Evolutionary conservation across 352 stramenopile genomes (phyloP).

Genomic region (Thalassiosira hispida): DNA sequence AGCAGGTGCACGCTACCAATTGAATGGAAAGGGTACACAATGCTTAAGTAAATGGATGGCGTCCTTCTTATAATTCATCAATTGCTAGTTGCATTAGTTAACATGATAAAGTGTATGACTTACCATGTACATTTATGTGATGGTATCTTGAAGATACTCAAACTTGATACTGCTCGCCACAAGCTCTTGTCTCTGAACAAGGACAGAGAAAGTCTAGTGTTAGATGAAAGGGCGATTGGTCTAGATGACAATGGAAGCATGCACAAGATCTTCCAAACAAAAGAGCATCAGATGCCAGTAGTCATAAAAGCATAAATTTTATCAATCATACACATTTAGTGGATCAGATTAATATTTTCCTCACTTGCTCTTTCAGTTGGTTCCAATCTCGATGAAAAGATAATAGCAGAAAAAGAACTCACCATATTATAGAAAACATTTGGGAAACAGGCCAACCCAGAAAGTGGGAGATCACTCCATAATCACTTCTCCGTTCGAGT

Average conservation of each 20-base stretch:
- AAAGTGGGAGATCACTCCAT: not conserved
- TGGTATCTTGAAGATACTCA: not conserved
- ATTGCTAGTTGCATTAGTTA: not conserved
- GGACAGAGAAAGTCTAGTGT: not conserved
- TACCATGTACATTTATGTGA: not conserved
- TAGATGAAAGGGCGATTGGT: not conserved
- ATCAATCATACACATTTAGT: conserved; percentile 5
- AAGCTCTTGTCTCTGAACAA: not conserved
- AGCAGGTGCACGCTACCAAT: not conserved
- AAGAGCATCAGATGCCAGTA: conserved; percentile 39
- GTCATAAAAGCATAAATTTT: conserved; percentile 33
- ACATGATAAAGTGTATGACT: not conserved
- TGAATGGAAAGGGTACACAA: not conserved
- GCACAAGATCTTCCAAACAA: not conserved
- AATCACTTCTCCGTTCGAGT: too few relatives aligned
- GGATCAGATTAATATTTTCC: conserved; percentile 15
- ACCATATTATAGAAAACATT: too few relatives aligned
- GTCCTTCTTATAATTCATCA: conserved; percentile 6
- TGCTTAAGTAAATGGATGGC: conserved; percentile 37
- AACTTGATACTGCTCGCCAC: not conserved
- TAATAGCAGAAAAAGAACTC: not conserved
- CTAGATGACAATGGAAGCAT: too few relatives aligned
- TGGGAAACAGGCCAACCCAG: too few relatives aligned
- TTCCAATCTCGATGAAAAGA: too few relatives aligned
- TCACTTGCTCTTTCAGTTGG: conserved; percentile 24